These are phyloP conservation scores for Trichoderma afroharzianum DNA, from an alignment of 2,329 filamentous ascomycete genomes.

Conservation along the genomic window DNA sequence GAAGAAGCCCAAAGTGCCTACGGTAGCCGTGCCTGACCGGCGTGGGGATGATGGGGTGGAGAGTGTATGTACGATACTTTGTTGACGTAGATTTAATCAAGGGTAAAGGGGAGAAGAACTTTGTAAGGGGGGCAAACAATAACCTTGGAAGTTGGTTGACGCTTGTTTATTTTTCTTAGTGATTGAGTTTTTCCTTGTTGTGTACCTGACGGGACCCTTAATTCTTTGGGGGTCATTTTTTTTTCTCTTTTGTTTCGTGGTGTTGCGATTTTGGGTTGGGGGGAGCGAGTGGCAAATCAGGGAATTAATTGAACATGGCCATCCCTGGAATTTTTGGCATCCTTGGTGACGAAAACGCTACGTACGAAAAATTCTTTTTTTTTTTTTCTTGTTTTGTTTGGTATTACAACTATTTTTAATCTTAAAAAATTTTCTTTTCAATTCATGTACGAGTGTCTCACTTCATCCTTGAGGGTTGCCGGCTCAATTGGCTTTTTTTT, in stretches of 20 bases:
- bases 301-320: not conserved
- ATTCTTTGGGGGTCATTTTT: not conserved
- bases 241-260: not conserved
- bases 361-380: not conserved
- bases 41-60: not conserved
- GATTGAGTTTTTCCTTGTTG: not conserved
- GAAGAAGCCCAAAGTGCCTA: not conserved
- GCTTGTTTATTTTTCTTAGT: not conserved
- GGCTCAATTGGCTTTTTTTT: not conserved
- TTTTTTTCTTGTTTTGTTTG: not conserved
- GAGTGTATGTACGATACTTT: not conserved
- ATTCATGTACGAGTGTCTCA: not conserved
- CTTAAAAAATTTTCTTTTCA: not conserved
- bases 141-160: not conserved
- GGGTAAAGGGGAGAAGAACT: not conserved
- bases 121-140: not conserved
- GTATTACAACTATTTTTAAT: not conserved
- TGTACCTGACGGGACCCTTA: not conserved
- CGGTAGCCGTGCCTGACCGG: slow-evolving; percentile 15
- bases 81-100: not conserved
- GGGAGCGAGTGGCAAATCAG: not conserved
- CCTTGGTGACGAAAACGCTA: not conserved
- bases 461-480: not conserved
- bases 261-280: not conserved
- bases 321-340: not conserved